Evolutionary conservation across 352 stramenopile genomes (phyloP), one percentile per base, ranked within the genome.

Genomic region (Globisporangium ultimum): DNA sequence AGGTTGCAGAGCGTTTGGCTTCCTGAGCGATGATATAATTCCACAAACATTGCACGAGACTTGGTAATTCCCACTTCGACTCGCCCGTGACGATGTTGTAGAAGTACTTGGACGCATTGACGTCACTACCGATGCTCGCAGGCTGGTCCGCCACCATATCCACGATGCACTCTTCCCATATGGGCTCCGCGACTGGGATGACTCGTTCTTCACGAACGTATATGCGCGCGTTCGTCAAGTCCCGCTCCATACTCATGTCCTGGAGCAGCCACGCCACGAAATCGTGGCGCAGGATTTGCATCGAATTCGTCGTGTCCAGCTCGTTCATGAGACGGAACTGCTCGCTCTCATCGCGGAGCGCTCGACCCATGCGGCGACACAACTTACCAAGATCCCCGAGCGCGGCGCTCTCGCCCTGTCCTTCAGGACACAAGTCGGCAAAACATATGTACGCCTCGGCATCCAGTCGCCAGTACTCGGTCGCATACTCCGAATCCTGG

Each of bases 281-380:
- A 55, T 78, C 75, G 24, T 73, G 63, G 12, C 80, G 69, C 38
- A 72, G 49, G 34, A 91, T 72, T 3, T 71, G 42, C 79, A 91
- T 88, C 15, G 69, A 56, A 58, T 85, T 87, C 10, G 70, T 72
- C 47, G 73, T 80, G 55, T 91, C 79, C 34, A 91, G 67, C 49
- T 78, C 71, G 20, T 50, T 61, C 74, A 89, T 75, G 20, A 87
- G 64, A 2, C 63, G 70, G 36, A 63, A 57, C 15, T 77, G 68
- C 53, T 89, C 74, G 47, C 66, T 63, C 2, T 78, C 72, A 46
- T 84, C 74, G 20, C 65, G 72, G 4, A 87, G 40, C 11, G 74
- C 61, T 11, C 71, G 67, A 1, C 63, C 64, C 48, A 85, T 72
- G 34, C 64, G 65, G 18, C 48, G 55, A 43, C 79, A 89, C 41